Evolutionary conservation across 352 stramenopile genomes (phyloP), one percentile per base, ranked within the genome.

Genomic region (Phytophthora cactorum): DNA sequence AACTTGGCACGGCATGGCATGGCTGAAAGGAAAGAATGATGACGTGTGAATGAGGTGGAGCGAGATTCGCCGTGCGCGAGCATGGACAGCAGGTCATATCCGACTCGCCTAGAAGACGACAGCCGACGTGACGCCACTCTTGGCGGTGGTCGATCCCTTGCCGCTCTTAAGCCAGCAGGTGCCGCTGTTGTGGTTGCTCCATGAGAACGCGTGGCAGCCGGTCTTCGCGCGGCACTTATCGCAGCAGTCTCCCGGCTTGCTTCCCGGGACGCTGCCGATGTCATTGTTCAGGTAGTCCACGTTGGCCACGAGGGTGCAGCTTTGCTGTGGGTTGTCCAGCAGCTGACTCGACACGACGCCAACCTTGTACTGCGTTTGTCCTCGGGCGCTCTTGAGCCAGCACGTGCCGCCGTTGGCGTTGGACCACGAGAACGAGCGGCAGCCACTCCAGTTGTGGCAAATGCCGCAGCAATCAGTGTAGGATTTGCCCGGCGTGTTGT

Each of bases 401-500:
- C 75, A 82, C 3, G 69, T 82, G 43, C 71, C 75, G 45, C 75
- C 71, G 31, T 82, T 83, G n/a, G 27, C 8, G 51, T 74, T 65
- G 39, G 65, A 78, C 72, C 73, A 81, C 34, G 70, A 54, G 60
- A 68, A 82, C 2, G 70, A 70, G 29, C 64, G 60, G 44, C 72
- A 79, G 49, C 67, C 67, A 58, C 55, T 76, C 59, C 64, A 72
- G 64, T 70, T 74, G 44, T 71, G 32, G 55, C 75, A 83, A 14
- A 74, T 72, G 11, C 50, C 65, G 15, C 75, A 83, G 56, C 75
- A 83, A 22, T 41, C 45, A 2, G 58, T 58, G 17, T 66, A 34
- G 1, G 10, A 17, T 4, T 54, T 51, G 0, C 65, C 47, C n/a
- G 53, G 53, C 3, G 60, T 47, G 38, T 66, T 73, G n/a, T 36